phyloP scores from a whole-genome alignment of 805 yeast genomes.

The Saccharomyces eubayanus region DNA sequence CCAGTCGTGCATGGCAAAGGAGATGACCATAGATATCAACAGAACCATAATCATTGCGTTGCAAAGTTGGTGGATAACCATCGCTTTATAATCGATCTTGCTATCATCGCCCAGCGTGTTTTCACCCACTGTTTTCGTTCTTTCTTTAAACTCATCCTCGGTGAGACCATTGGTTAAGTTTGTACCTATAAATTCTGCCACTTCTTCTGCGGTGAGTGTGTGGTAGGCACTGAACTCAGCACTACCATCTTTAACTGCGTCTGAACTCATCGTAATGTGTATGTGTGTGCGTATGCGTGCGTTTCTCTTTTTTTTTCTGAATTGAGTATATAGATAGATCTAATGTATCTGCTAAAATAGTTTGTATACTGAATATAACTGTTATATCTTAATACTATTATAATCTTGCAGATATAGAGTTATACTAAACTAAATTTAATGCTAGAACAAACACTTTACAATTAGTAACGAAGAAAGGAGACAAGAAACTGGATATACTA shows the following conservation, averaged over 20 bases:
- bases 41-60: constrained; percentile 86
- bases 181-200: constrained; percentile 53
- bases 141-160: constrained; percentile 53
- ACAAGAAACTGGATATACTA: too few species aligned
- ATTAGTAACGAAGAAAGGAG: too few species aligned
- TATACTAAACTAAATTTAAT: too few species aligned
- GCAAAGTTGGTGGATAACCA: constrained; percentile 72
- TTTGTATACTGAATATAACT: background rate
- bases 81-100: constrained; percentile 59
- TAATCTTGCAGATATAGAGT: too few species aligned
- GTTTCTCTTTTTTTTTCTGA: background rate
- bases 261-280: background rate
- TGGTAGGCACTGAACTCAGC: constrained; percentile 37
- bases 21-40: constrained; percentile 78
- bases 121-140: constrained; percentile 65
- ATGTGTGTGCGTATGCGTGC: background rate
- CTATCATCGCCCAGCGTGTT: constrained; percentile 79
- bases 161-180: constrained; percentile 52
- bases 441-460: too few species aligned
- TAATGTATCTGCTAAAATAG: background rate
- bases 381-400: background rate
- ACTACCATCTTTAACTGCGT: background rate
- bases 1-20: constrained; percentile 84
- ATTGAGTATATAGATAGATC: background rate
- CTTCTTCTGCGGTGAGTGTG: constrained; percentile 51